Evolutionary conservation across 139 green algal species (phyloP), one percentile per base, ranked within the genome.

Genomic region (Coccomyxa sp.): DNA sequence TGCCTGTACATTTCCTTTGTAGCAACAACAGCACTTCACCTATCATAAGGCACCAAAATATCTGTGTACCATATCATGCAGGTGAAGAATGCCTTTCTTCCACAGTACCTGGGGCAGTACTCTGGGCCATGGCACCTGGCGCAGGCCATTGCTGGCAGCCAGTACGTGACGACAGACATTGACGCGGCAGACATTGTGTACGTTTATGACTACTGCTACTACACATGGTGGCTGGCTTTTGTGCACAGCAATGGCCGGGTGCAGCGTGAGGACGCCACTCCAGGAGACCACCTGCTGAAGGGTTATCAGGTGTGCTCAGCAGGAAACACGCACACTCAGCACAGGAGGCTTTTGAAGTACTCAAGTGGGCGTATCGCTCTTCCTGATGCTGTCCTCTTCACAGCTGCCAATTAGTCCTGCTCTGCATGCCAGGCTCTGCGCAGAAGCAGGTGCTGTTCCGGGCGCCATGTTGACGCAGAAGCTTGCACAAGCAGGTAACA

Each of bases 151-250:
- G 14, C 24, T 22, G 31, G 31, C n/a, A 72, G 68, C 68, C 29
- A 2, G 2, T 39, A 39, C 14, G 29, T 72, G n/a, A 72, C 68
- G 14, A 39, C 29, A 12, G 31, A 72, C 68, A 22, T 39, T 22
- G 68, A 72, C 29, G n/a, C 2, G 68, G 68, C 68, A 27, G 68
- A 72, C 68, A 72, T 72, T 37, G 68, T 72, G 68, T 72, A 39
- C 34, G 68, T 72, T 22, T 35, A 72, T 27, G 31, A 36, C 7
- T 72, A 72, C 7, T 72, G 68, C 29, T 72, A 72, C 68, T 72
- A 72, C 68, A 72, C 31, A 39, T 72, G 68, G 68, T 72, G 68
- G 68, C 68, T 72, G 68, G 29, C 24, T 12, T 72, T 35, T 35
- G 29, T 36, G 68, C 68, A 72, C 68, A 39, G n/a, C 68, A 72